Evolutionary conservation across 2,329 filamentous ascomycete genomes (phyloP).

Genomic region (Escovopsis weberi): DNA sequence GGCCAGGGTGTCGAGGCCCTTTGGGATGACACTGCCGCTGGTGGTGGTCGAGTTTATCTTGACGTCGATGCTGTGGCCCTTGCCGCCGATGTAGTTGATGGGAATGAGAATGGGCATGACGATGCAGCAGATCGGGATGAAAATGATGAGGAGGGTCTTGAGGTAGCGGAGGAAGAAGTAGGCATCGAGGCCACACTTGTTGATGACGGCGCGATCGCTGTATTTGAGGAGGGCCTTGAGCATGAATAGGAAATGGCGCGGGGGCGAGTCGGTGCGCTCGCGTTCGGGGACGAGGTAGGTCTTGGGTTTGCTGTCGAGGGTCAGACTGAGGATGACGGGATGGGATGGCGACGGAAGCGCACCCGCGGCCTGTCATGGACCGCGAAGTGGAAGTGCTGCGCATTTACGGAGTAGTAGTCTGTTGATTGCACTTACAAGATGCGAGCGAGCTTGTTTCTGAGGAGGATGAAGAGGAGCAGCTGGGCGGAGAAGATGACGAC

Average conservation of each 20-base stretch:
- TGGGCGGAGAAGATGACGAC: constrained; percentile 48
- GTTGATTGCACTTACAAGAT: constrained; percentile 67
- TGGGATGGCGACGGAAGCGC: not conserved
- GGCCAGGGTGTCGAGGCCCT: constrained; percentile 66
- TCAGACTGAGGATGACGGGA: not conserved
- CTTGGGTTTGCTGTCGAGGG: constrained; percentile 50
- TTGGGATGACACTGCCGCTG: constrained; percentile 16
- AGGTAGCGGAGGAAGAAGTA: constrained; percentile 94
- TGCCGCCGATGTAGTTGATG: constrained; percentile 62
- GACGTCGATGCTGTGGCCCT: constrained; percentile 37
- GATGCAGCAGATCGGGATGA: constrained; percentile 64
- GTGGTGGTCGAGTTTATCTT: constrained; percentile 19
- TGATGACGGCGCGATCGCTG: constrained; percentile 69
- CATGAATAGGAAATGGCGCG: constrained; percentile 37
- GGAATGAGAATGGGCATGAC: constrained; percentile 78
- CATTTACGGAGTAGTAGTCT: no score
- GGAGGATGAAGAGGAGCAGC: constrained; percentile 55
- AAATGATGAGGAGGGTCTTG: constrained; percentile 69
- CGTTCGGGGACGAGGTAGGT: constrained; percentile 77
- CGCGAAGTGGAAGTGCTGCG: no score
- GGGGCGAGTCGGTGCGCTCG: constrained; percentile 66
- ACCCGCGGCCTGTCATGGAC: no score
- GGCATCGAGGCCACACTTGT: constrained; percentile 89
- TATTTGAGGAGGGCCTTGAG: constrained; percentile 49
- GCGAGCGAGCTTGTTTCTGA: constrained; percentile 64